Percentiles rank a stretch among this genome's conserved stretches.
Conservation (phyloP, 352 stramenopile genomes). For the Globisporangium irregulare region DNA sequence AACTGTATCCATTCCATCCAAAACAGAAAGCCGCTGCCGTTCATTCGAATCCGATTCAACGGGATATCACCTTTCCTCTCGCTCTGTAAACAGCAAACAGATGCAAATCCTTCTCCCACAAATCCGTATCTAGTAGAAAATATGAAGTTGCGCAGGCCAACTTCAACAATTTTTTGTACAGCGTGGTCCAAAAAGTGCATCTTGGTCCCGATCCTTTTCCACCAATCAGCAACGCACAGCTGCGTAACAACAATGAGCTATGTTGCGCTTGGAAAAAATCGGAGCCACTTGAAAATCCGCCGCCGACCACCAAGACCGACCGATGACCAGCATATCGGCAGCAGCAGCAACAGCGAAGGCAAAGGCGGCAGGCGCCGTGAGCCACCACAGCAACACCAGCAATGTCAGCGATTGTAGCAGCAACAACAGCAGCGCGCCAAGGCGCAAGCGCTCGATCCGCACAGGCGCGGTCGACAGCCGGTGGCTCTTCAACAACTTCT, state of each 20-base stretch:
- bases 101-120: too few species aligned
- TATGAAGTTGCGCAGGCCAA: neutral
- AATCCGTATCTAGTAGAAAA: too few species aligned
- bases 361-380: neutral
- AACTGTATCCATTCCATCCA: neutral
- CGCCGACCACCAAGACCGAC: neutral
- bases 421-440: constrained; percentile 3
- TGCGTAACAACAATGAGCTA: constrained; percentile 1
- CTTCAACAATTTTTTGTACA: neutral
- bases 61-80: neutral
- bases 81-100: neutral
- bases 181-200: neutral
- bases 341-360: neutral
- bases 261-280: neutral
- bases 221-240: constrained; percentile 5
- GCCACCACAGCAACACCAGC: constrained; percentile 3
- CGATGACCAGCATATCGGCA: neutral
- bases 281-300: neutral
- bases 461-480: constrained; percentile 40
- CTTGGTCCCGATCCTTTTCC: neutral
- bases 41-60: neutral
- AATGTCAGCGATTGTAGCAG: neutral
- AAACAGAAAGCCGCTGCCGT: neutral
- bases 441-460: constrained; percentile 18
- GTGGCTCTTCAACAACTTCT: constrained; percentile 79